Conservation (phyloP, 169 alveolate genomes). For the Plasmodium gonderi region DNA sequence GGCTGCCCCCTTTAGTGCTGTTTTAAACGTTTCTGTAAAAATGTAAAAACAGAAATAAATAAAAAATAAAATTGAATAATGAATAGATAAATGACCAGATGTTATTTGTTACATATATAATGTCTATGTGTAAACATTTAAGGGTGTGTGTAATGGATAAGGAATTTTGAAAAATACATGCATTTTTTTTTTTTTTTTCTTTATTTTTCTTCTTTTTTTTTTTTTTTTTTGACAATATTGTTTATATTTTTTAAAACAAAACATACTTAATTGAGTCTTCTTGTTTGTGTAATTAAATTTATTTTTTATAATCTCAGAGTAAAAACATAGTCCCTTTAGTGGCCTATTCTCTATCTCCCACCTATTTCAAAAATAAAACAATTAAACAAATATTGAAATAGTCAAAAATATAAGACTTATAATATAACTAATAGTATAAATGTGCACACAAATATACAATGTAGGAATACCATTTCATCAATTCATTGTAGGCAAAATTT, state of each 20-base stretch:
- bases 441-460: background rate
- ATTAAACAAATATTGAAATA: background rate
- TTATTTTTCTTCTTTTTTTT: background rate
- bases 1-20: slow-evolving; percentile 83
- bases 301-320: slow-evolving; percentile 74
- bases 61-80: background rate
- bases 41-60: background rate
- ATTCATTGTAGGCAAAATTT: slow-evolving; percentile 77
- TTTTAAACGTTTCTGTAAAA: slow-evolving; percentile 78
- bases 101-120: background rate
- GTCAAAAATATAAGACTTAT: background rate
- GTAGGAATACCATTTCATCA: slow-evolving; percentile 74
- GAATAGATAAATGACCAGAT: background rate
- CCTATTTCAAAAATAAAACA: slow-evolving; percentile 32
- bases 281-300: slow-evolving; percentile 46
- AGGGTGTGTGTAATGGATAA: no score
- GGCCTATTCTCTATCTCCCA: slow-evolving; percentile 81
- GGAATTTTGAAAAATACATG: no score
- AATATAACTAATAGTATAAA: background rate
- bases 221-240: background rate
- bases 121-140: background rate
- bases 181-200: background rate
- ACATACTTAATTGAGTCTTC: slow-evolving; percentile 77
- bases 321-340: slow-evolving; percentile 79
- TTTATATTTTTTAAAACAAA: background rate